A percentile compares a stretch with the other conserved stretches of the same genome.
phyloP scores from a whole-genome alignment of 169 alveolate genomes.

The Eimeria praecox region DNA sequence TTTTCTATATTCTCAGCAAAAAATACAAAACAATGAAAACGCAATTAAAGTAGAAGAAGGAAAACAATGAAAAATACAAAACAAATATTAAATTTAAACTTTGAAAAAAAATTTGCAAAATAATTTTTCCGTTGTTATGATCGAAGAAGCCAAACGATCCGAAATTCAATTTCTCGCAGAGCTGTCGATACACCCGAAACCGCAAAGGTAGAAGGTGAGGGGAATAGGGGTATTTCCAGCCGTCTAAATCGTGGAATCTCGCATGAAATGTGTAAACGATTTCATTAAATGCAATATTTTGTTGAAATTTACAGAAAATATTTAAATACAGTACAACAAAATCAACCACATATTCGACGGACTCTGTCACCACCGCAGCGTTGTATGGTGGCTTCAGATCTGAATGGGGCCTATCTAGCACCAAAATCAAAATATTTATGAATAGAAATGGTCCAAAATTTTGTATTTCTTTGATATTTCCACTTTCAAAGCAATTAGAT shows the following conservation, averaged over 20 bases:
- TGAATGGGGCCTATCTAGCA: background rate
- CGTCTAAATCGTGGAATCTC: background rate
- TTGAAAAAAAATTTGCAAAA: background rate
- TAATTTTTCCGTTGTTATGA: background rate
- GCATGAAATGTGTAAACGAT: background rate
- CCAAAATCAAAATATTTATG: background rate
- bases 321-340: background rate
- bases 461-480: background rate
- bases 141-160: background rate
- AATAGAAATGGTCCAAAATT: background rate
- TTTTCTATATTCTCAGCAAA: background rate
- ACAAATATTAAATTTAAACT: too few species aligned
- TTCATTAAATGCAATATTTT: background rate
- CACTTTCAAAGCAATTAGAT: background rate
- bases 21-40: too few species aligned
- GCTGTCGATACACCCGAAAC: slow-evolving; percentile 58
- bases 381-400: background rate
- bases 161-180: background rate
- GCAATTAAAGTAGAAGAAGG: too few species aligned
- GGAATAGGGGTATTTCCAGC: background rate
- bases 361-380: background rate
- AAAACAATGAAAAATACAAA: background rate
- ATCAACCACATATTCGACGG: background rate
- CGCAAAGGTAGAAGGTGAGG: background rate
- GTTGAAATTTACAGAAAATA: background rate